Evolutionary conservation across 2,329 filamentous ascomycete genomes (phyloP).

Genomic region (Teratosphaeria epicoccoides): DNA sequence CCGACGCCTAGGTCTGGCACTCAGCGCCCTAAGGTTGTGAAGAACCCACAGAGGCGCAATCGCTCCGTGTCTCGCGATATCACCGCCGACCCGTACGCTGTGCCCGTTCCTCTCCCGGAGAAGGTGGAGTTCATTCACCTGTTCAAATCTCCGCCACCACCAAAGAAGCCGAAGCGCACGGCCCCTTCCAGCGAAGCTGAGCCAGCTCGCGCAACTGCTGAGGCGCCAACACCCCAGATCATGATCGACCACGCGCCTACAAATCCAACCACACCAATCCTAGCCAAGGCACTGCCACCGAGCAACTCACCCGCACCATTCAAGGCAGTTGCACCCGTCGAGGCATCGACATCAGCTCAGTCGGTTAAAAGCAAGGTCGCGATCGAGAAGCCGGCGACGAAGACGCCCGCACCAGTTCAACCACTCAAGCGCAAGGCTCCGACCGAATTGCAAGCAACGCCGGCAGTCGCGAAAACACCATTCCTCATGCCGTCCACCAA

Average conservation of each 20-base stretch:
- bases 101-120: background rate
- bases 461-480: background rate
- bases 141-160: constrained; percentile 1
- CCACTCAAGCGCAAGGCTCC: constrained; percentile 1
- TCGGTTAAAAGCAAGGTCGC: background rate
- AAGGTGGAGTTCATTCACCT: constrained; percentile 7
- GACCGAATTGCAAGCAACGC: background rate
- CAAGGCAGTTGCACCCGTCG: background rate
- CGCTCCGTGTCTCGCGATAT: background rate
- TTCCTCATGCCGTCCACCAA: background rate
- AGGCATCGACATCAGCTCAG: background rate
- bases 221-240: background rate
- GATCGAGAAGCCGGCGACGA: background rate
- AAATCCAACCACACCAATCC: background rate
- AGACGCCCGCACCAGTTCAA: background rate
- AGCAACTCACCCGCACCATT: background rate
- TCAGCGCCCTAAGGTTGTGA: background rate
- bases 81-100: background rate
- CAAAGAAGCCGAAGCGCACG: constrained; percentile 1
- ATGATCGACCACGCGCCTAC: background rate
- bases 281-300: background rate
- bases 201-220: background rate
- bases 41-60: background rate
- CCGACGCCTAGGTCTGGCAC: background rate
- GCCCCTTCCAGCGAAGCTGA: background rate